Base-by-base conservation (phyloP, 805 yeast genomes). In the Zygosaccharomyces lentus region DNA sequence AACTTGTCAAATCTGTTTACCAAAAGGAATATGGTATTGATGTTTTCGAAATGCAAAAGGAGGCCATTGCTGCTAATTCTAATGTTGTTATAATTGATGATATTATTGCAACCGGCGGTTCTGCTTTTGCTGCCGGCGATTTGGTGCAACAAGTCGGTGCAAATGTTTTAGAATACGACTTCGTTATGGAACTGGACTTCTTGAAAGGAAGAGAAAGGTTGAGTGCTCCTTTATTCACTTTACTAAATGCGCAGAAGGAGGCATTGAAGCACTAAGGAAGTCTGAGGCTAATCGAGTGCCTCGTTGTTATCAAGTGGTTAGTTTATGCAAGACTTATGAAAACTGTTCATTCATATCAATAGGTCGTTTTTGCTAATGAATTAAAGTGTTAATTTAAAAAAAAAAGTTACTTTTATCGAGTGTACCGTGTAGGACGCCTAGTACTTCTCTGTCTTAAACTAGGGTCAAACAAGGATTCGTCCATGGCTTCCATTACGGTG, bases 81-180 rank as follows among this genome's bases (percentile, higher is more conserved):
- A 85, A 77, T 48, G 93, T 93, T 24, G 72, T 91, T 31, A 77
- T 93, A 54, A 95, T 93, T 31, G 99, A 93, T 68, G 99, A 93
- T 63, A 89, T 93, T 59, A 84, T 93, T 65, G 99, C 99, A 41
- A 93, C 99, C 31, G 98, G 98, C 52, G 99, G 99, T 32, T 84
- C 95, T 57, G 99, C 99, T 21, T 70, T 72, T 46, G 96, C 95
- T 49, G 98, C 98, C 34, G 97, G 96, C 49, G 84, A 87, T 61
- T 76, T 93, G 54, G 84, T 88, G 42, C 62, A 64, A 55, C 70
- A 76, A 66, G 74, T 82, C 50, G 81, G 82, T 46, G 96, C 83
- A 50, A 77, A 82, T 49, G 76, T 90, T 44, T 65, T 83, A 43
- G 96, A 89, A 69, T 93, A 81, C 67, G 72, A 84, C 53, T 93